These are phyloP conservation scores for Colletotrichum trifolii DNA, from an alignment of 2,329 filamentous ascomycete species.

Conservation along the genomic window DNA sequence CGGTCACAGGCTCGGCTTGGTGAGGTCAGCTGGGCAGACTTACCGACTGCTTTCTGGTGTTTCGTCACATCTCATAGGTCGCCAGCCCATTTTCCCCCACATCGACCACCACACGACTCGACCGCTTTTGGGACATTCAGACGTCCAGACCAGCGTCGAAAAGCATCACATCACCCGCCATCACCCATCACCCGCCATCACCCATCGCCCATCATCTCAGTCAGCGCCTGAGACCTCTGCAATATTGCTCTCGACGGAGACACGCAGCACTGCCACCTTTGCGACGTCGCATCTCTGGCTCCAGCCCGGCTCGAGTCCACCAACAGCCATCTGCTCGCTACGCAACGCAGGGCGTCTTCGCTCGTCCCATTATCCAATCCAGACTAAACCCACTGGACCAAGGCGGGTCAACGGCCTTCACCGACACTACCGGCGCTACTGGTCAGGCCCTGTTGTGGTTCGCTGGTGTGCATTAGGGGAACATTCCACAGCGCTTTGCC, in stretches of 20 bases:
- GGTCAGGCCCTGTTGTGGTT: slow-evolving; percentile 1
- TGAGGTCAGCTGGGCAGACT: slow-evolving; percentile 35
- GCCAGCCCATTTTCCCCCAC: slow-evolving; percentile 10
- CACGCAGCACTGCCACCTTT: slow-evolving; percentile 16
- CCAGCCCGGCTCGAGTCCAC: slow-evolving; percentile 9
- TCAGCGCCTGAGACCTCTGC: slow-evolving; percentile 14
- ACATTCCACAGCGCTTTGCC: slow-evolving; percentile 28
- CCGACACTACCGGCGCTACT: slow-evolving; percentile 35
- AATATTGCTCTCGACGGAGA: not conserved
- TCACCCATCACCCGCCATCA: slow-evolving; percentile 16
- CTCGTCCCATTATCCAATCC: slow-evolving; percentile 32
- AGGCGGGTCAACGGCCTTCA: slow-evolving; percentile 35
- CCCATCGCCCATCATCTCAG: slow-evolving; percentile 9
- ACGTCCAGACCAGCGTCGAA: slow-evolving; percentile 6
- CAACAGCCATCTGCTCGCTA: slow-evolving; percentile 29
- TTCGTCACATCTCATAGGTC: slow-evolving; percentile 27
- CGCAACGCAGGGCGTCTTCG: slow-evolving; percentile 22
- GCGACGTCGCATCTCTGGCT: slow-evolving; percentile 11
- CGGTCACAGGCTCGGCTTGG: slow-evolving; percentile 29
- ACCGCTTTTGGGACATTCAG: slow-evolving; percentile 6
- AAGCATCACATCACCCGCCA: slow-evolving; percentile 25
- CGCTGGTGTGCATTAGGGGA: slow-evolving; percentile 13
- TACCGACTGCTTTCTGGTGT: slow-evolving; percentile 7
- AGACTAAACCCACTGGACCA: slow-evolving; percentile 19
- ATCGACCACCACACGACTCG: slow-evolving; percentile 30